Conservation (phyloP, 306 rosid genomes). For the Chamaecrista fasciculata region DNA sequence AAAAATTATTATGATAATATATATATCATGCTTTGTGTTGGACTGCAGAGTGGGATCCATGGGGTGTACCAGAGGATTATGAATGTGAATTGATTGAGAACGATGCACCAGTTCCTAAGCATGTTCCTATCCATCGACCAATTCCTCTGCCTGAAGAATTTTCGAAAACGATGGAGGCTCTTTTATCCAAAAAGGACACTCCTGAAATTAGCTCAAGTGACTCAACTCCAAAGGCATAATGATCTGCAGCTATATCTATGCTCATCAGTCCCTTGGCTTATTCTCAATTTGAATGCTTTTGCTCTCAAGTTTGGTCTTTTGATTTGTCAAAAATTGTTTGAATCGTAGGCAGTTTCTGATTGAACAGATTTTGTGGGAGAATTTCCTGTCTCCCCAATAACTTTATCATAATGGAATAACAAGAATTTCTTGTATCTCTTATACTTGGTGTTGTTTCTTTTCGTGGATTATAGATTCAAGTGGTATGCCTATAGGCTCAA, state of each 20-base stretch:
- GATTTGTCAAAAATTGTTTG: slow-evolving; percentile 11
- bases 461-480: too few relatives aligned
- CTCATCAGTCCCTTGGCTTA: slow-evolving; percentile 26
- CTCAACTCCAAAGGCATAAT: slow-evolving; percentile 47
- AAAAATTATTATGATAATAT: not conserved
- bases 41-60: slow-evolving; percentile 82
- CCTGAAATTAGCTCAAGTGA: slow-evolving; percentile 39
- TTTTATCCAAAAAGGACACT: slow-evolving; percentile 33
- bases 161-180: slow-evolving; percentile 51
- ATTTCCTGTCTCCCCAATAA: slow-evolving; percentile 22
- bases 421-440: slow-evolving; percentile 16
- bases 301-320: slow-evolving; percentile 12
- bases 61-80: slow-evolving; percentile 88
- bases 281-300: slow-evolving; percentile 17
- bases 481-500: too few relatives aligned
- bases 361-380: not conserved
- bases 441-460: not conserved
- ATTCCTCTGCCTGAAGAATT: slow-evolving; percentile 80
- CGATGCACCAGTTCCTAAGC: slow-evolving; percentile 87
- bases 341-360: slow-evolving; percentile 25
- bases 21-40: slow-evolving; percentile 21
- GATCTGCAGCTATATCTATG: slow-evolving; percentile 23
- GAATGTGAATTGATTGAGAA: slow-evolving; percentile 86
- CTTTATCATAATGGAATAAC: slow-evolving; percentile 24
- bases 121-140: slow-evolving; percentile 79